These are phyloP conservation scores for Suillus subaureus DNA, from an alignment of 768 basidiomycete species.

Conservation along the genomic window DNA sequence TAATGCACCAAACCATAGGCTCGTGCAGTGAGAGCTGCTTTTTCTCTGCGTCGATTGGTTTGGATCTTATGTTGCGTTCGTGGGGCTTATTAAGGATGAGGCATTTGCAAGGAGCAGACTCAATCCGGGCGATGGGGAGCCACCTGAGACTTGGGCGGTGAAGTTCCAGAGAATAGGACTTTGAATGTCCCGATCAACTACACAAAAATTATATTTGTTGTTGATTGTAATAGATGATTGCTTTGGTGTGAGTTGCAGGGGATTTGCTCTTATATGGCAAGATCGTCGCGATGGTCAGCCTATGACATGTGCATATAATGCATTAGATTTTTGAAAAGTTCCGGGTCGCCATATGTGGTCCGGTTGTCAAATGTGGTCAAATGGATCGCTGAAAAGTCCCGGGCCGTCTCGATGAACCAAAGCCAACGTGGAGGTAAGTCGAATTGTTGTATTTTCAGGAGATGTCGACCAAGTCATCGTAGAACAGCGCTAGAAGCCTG, in stretches of 20 bases:
- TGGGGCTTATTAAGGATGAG: conserved; percentile 6
- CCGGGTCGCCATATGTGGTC: not conserved
- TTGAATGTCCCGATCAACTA: not conserved
- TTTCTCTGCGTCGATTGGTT: conserved; percentile 12
- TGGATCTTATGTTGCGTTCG: not conserved
- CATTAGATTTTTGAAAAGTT: too few relatives aligned
- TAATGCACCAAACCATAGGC: too few relatives aligned
- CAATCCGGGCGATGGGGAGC: not conserved
- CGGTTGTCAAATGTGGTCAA: not conserved
- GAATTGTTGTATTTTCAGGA: not conserved
- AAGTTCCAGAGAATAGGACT: not conserved
- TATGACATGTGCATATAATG: not conserved
- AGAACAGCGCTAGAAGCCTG: too few relatives aligned
- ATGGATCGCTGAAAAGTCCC: not conserved
- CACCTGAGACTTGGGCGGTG: conserved; percentile 6
- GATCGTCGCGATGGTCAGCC: not conserved
- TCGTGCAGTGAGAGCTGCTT: not conserved
- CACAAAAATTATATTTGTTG: too few relatives aligned
- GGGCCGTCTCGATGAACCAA: not conserved
- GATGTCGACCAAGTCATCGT: too few relatives aligned
- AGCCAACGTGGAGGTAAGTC: not conserved
- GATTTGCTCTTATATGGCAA: not conserved
- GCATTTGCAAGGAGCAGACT: conserved; percentile 5
- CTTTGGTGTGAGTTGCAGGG: too few relatives aligned
- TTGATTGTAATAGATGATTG: too few relatives aligned